These are phyloP conservation scores for Biscogniauxia mediterranea DNA, from an alignment of 2,329 filamentous ascomycete species.

Conservation along the genomic window DNA sequence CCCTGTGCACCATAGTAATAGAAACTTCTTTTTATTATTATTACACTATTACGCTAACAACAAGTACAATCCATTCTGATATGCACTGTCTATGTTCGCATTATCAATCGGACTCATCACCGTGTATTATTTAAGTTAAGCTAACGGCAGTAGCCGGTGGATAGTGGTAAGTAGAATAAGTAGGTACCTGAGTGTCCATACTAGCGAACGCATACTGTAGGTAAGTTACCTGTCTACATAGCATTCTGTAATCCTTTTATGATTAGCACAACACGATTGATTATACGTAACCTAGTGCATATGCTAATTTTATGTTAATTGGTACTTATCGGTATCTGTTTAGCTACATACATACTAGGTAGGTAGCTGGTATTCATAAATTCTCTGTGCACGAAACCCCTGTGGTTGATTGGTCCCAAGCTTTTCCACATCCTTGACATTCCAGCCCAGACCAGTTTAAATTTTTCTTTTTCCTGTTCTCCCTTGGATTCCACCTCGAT, in stretches of 20 bases:
- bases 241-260: no score
- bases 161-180: no score
- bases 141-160: no score
- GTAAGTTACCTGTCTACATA: no score
- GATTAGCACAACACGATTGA: no score
- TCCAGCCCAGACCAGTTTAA: constrained; percentile 5
- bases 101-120: background rate
- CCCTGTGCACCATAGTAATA: constrained; percentile 16
- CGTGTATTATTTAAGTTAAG: background rate
- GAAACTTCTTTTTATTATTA: constrained; percentile 10
- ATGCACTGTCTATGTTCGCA: background rate
- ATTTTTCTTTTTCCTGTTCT: constrained; percentile 1
- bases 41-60: background rate
- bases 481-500: background rate
- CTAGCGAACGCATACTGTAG: no score
- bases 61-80: background rate
- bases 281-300: no score
- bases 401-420: constrained; percentile 8
- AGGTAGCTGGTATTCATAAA: background rate
- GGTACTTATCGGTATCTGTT: background rate
- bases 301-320: background rate
- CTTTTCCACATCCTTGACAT: constrained; percentile 10
- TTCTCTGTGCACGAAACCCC: background rate
- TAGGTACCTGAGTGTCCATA: no score
- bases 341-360: background rate